Conservation (phyloP, 2,329 filamentous ascomycete species). For the Passalora sequoiae region DNA sequence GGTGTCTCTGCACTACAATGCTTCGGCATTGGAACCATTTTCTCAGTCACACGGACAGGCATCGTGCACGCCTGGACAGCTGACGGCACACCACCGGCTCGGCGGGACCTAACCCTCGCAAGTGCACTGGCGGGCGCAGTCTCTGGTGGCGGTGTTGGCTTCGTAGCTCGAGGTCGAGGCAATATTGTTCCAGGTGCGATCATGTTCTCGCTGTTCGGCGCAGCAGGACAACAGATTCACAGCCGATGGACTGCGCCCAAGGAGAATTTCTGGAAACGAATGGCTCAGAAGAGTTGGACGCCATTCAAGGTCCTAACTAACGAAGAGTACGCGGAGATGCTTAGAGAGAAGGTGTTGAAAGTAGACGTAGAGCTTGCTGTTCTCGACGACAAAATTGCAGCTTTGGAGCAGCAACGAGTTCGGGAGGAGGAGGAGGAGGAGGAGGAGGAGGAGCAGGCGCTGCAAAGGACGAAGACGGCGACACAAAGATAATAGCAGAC, state of each 20-base stretch:
- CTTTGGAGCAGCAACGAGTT: conserved; percentile 35
- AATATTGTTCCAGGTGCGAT: conserved; percentile 54
- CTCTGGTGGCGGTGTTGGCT: conserved; percentile 52
- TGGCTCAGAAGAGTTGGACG: conserved; percentile 62
- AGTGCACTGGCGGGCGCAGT: conserved; percentile 67
- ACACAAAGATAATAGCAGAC: background rate
- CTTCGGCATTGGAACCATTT: conserved; percentile 71
- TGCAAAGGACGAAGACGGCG: background rate
- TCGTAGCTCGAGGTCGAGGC: conserved; percentile 53
- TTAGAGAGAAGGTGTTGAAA: conserved; percentile 64
- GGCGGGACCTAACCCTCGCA: conserved; percentile 56
- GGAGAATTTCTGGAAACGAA: conserved; percentile 42
- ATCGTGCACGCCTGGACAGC: conserved; percentile 35
- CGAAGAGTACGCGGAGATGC: conserved; percentile 65
- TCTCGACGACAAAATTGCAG: conserved; percentile 68
- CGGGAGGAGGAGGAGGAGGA: background rate
- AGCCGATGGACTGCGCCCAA: conserved; percentile 45
- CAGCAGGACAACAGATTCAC: conserved; percentile 52
- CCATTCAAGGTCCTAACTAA: conserved; percentile 67
- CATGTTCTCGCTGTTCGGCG: conserved; percentile 56
- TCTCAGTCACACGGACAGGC: conserved; percentile 57
- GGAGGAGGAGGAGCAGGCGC: background rate
- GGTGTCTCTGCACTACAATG: conserved; percentile 71
- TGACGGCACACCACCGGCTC: conserved; percentile 20
- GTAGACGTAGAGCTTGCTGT: conserved; percentile 73